Conservation (phyloP, 2,329 filamentous ascomycete species). For the Thielaviopsis musarum region DNA sequence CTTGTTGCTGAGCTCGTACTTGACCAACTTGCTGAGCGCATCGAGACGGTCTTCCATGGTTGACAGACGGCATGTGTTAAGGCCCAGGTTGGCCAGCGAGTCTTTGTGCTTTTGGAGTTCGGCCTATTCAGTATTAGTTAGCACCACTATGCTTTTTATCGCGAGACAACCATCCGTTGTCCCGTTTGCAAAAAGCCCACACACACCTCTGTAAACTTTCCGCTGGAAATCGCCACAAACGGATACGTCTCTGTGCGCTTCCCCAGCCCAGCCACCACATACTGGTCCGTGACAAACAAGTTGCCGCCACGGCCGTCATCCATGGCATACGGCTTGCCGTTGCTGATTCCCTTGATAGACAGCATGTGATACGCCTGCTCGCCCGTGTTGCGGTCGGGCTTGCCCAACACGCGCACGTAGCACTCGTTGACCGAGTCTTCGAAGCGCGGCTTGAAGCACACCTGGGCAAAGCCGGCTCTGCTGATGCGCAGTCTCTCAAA, state of each 20-base stretch:
- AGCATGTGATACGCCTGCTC: slow-evolving; percentile 67
- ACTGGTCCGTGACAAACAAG: slow-evolving; percentile 68
- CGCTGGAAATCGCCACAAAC: slow-evolving; percentile 80
- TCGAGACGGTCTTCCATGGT: slow-evolving; percentile 54
- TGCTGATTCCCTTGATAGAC: slow-evolving; percentile 46
- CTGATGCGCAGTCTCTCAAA: slow-evolving; percentile 72
- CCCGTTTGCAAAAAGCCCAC: too few species aligned
- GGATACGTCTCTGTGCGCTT: slow-evolving; percentile 73
- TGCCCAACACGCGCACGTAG: slow-evolving; percentile 72
- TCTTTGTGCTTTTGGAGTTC: slow-evolving; percentile 73
- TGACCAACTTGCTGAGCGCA: slow-evolving; percentile 64
- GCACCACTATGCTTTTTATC: slow-evolving; percentile 7
- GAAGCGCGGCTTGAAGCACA: slow-evolving; percentile 88
- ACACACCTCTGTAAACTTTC: slow-evolving; percentile 62
- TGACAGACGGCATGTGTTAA: slow-evolving; percentile 49
- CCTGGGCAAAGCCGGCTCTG: slow-evolving; percentile 69
- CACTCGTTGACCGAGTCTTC: slow-evolving; percentile 67
- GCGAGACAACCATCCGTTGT: too few species aligned
- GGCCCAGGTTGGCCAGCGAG: slow-evolving; percentile 4
- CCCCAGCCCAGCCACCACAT: slow-evolving; percentile 66
- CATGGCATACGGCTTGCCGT: slow-evolving; percentile 70
- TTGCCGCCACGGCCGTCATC: slow-evolving; percentile 49
- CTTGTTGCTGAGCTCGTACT: slow-evolving; percentile 64
- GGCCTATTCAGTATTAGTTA: slow-evolving; percentile 30
- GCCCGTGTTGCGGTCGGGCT: slow-evolving; percentile 54